Conservation (phyloP, 1,139 yeast species). For the Candida sanyaensis region DNA sequence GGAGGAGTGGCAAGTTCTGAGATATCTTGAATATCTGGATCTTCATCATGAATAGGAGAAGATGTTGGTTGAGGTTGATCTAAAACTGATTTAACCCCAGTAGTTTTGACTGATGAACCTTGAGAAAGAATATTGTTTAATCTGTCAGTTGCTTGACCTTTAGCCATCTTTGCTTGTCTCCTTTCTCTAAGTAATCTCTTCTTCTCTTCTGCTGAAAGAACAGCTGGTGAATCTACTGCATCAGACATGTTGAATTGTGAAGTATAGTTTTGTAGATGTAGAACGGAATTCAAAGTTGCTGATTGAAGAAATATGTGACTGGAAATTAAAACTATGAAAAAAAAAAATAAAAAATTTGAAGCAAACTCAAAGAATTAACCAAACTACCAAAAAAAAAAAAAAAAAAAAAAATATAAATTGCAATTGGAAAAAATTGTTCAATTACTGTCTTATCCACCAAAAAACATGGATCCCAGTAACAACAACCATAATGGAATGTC, state of each 20-base stretch:
- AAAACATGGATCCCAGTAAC: background rate
- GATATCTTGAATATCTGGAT: conserved; percentile 34
- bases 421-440: too few relatives aligned
- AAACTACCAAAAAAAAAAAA: background rate
- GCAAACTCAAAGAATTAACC: background rate
- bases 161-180: conserved; percentile 66
- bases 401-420: background rate
- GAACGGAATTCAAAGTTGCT: background rate
- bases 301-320: background rate
- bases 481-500: background rate
- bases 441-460: background rate
- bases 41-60: conserved; percentile 22
- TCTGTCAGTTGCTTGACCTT: conserved; percentile 58
- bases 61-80: conserved; percentile 20
- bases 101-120: conserved; percentile 41
- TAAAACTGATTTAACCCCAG: conserved; percentile 36
- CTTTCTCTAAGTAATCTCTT: conserved; percentile 64
- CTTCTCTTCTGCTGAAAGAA: conserved; percentile 60
- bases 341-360: background rate
- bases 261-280: too few relatives aligned
- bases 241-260: conserved; percentile 11
- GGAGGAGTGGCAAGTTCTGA: conserved; percentile 12
- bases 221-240: conserved; percentile 22
- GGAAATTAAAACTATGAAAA: background rate
- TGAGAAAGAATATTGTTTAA: conserved; percentile 47